Conservation (phyloP, 225 moss, liverwort and hornwort species). For the Physcomitrellopsis africana region DNA sequence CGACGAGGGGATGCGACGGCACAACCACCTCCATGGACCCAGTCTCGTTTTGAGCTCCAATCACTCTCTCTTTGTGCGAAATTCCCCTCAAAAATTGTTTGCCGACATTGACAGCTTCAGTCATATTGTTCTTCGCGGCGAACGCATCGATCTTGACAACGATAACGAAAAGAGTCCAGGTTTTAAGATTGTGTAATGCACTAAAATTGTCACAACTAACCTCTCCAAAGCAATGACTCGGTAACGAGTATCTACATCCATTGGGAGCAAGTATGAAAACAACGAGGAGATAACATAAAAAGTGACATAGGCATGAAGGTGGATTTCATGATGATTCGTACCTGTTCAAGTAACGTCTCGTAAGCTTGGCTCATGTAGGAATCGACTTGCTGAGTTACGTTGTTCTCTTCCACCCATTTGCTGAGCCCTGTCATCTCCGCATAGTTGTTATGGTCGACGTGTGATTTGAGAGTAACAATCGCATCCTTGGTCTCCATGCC, state of each 20-base stretch:
- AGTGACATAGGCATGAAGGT: background rate
- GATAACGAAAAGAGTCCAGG: constrained; percentile 20
- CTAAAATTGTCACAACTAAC: background rate
- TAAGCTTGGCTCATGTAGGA: constrained; percentile 79
- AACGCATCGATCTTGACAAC: constrained; percentile 61
- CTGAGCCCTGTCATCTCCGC: constrained; percentile 72
- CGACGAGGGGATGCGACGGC: constrained; percentile 63
- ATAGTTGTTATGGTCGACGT: constrained; percentile 67
- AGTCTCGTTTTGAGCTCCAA: constrained; percentile 46
- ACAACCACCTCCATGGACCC: constrained; percentile 38
- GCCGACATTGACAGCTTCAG: constrained; percentile 74
- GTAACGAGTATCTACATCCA: background rate
- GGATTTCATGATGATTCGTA: constrained; percentile 22
- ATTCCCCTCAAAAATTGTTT: constrained; percentile 66
- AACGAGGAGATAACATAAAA: background rate
- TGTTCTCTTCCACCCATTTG: constrained; percentile 86
- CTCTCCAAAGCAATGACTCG: constrained; percentile 20
- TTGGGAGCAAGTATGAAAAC: background rate
- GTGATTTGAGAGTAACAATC: constrained; percentile 68
- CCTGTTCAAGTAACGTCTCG: constrained; percentile 72
- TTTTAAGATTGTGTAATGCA: background rate
- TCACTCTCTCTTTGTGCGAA: constrained; percentile 38
- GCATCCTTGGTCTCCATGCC: constrained; percentile 88
- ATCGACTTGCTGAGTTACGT: constrained; percentile 78
- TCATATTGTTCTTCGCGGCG: constrained; percentile 80